Base-by-base conservation (phyloP, 805 yeast species). In the Myxozyma vanderwaltii region DNA sequence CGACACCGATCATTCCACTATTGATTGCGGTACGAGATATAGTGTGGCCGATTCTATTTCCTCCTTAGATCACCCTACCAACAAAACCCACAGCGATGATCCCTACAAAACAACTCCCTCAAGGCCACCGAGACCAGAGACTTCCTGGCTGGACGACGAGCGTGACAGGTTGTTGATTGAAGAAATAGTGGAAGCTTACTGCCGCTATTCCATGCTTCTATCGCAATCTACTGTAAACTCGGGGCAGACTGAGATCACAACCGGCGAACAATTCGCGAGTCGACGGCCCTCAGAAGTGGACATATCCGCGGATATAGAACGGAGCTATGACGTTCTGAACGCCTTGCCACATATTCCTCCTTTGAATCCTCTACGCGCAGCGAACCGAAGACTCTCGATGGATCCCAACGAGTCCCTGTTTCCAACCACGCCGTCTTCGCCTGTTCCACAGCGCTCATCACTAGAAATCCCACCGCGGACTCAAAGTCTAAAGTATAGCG, bases 71-170 rank as follows among this genome's bases (percentile, higher is more conserved):
- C 35, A 19, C 26, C 4, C 51, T 35, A 4, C 24, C 15, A 8
- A 5, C 7, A 21, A 13, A 26, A 29, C 41, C 13, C 24, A 17
- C 19, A 27, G 26, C 27, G 36, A 12, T 13, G 17, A 17, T 24
- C 33, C n/a, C 27, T 36, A 46, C 33, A 35, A 39, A 15, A 38
- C 45, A n/a, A 26, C 64, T 3, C 64, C 64, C 8, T 53, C 62
- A 6, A 51, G 64, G 2, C 64, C 64, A 6, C 24, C 36, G 13
- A 50, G 64, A 5, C 64, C 64, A 2, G 59, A 52, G 5, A 23
- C 45, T 4, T 26, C 62, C 15, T 52, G 51, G 54, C 43, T 45
- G 21, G 59, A 56, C 26, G 50, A 41, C 43, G 62, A 43, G 31
- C 35, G 44, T 10, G 62, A 54, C 33, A 27, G 54, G 4, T 38